Conservation (phyloP, 371 early-diverging fungal genomes). For the Capillidium rhysosporum region DNA sequence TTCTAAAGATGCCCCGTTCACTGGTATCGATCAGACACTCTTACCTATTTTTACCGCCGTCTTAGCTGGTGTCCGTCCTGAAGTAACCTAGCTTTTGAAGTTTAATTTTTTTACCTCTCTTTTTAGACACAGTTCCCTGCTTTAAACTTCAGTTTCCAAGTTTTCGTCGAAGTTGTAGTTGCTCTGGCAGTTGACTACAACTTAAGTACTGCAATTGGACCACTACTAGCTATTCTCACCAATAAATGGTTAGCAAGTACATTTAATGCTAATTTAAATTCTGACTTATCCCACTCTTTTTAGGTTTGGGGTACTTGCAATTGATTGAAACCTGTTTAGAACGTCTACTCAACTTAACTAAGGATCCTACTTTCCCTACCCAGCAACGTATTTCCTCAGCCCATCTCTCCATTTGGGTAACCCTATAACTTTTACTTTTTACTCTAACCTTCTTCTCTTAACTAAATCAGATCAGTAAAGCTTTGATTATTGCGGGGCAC, state of each 20-base stretch:
- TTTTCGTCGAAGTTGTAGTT: constrained; percentile 51
- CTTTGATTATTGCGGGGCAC: not conserved
- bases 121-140: no score
- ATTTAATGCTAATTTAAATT: not conserved
- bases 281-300: constrained; percentile 3
- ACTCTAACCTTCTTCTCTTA: not conserved
- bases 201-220: no score
- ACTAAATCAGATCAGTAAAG: not conserved
- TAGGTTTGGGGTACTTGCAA: not conserved
- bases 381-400: not conserved
- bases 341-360: no score
- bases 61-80: not conserved
- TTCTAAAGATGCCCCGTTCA: no score
- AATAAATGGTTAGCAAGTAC: not conserved
- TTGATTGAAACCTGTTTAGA: not conserved
- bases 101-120: no score
- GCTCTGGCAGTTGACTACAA: constrained; percentile 16
- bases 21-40: no score
- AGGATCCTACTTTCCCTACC: no score
- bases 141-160: constrained; percentile 60
- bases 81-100: constrained; percentile 2
- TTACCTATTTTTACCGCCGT: no score
- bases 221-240: no score
- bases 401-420: not conserved
- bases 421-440: not conserved